A percentile compares a stretch with the other conserved stretches of the same genome.
These are phyloP conservation scores for Phytophthora cryptogea DNA, from an alignment of 352 stramenopile genomes.

Conservation along the genomic window DNA sequence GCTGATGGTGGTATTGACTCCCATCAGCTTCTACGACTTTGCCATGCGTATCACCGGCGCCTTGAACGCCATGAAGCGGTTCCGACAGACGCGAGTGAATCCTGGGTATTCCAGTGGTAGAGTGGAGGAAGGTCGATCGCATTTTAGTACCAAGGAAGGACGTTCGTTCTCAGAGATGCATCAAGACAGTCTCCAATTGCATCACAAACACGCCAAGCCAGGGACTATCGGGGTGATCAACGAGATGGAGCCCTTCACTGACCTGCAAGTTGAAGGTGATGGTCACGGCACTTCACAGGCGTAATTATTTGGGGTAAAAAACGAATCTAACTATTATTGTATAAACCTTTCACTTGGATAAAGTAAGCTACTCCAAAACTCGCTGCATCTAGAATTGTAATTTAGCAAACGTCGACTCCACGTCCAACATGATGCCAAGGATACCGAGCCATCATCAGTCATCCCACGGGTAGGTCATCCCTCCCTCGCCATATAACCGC, in stretches of 20 bases:
- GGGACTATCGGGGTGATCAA: neutral
- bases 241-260: neutral
- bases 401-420: no score
- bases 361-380: no score
- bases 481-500: neutral
- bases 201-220: slow-evolving; percentile 3
- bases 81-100: slow-evolving; percentile 37
- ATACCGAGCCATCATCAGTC: neutral
- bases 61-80: slow-evolving; percentile 33
- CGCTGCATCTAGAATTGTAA: no score
- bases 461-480: slow-evolving; percentile 1
- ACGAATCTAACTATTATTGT: no score
- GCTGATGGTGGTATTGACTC: slow-evolving; percentile 21
- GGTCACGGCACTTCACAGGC: neutral
- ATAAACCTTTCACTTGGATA: no score
- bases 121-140: neutral
- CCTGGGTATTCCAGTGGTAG: slow-evolving; percentile 1
- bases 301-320: no score
- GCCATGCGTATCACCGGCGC: slow-evolving; percentile 23
- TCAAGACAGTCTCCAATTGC: neutral
- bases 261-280: slow-evolving; percentile 1
- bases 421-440: no score
- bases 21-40: slow-evolving; percentile 21
- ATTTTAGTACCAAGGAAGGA: neutral
- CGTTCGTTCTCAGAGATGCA: neutral